Conservation (phyloP, 148 eudicot species). For the Dianthus caryophyllus region DNA sequence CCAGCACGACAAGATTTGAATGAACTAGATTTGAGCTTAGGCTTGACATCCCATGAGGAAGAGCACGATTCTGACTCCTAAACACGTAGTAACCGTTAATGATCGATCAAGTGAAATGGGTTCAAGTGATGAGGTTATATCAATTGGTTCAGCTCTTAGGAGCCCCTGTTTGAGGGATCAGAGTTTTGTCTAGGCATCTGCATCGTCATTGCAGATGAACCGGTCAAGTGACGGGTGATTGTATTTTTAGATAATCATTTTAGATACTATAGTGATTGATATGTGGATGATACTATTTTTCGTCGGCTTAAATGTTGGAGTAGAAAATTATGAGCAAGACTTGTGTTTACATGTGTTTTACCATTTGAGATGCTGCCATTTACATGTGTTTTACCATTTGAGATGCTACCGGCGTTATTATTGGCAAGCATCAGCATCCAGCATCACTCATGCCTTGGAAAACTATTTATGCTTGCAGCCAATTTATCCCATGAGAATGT, state of each 20-base stretch:
- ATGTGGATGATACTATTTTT: too few species aligned
- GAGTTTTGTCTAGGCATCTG: conserved; percentile 3
- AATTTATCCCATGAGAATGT: too few species aligned
- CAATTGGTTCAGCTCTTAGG: neutral
- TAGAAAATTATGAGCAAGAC: too few species aligned
- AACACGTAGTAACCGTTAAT: conserved; percentile 24
- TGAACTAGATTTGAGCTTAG: conserved; percentile 63
- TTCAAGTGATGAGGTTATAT: neutral
- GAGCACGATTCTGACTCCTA: conserved; percentile 43
- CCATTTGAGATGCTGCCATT: too few species aligned
- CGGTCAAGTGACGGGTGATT: conserved; percentile 3
- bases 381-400: too few species aligned
- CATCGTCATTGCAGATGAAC: neutral
- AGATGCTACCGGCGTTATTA: too few species aligned
- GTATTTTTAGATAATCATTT: conserved; percentile 11
- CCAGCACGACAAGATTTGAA: conserved; percentile 67
- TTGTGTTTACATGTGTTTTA: too few species aligned
- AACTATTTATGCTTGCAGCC: too few species aligned
- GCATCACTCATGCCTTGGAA: too few species aligned
- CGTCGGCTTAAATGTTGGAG: too few species aligned
- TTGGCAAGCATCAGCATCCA: too few species aligned
- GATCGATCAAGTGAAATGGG: conserved; percentile 18
- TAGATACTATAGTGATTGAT: conserved; percentile 1
- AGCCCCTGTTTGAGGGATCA: neutral
- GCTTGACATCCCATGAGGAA: conserved; percentile 50